Conservation (phyloP, 2,329 filamentous ascomycete genomes). For the Fusarium sp. region DNA sequence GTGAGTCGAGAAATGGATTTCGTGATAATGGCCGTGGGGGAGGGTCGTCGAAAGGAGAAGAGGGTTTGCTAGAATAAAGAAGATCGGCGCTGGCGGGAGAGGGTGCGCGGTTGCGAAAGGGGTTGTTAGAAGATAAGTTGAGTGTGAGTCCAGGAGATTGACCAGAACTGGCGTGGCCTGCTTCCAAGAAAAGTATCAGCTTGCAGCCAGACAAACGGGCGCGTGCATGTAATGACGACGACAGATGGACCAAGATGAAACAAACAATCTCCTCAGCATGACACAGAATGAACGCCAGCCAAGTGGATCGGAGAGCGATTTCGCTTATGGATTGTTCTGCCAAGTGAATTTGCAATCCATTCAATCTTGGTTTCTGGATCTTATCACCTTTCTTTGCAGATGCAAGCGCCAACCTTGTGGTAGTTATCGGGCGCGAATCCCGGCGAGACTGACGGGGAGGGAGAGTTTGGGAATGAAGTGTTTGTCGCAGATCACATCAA, state of each 20-base stretch:
- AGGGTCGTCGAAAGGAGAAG: constrained; percentile 70
- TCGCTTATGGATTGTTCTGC: constrained; percentile 40
- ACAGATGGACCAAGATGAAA: constrained; percentile 47
- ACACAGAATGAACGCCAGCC: constrained; percentile 46
- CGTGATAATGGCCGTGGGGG: constrained; percentile 72
- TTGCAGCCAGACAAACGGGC: constrained; percentile 44
- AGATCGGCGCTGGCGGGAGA: constrained; percentile 63
- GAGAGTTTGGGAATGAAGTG: constrained; percentile 29
- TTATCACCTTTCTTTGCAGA: constrained; percentile 38
- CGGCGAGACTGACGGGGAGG: constrained; percentile 36
- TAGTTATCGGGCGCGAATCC: constrained; percentile 34
- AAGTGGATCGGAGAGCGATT: constrained; percentile 44
- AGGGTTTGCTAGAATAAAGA: constrained; percentile 53
- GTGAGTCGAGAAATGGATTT: constrained; percentile 79
- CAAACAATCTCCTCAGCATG: constrained; percentile 50
- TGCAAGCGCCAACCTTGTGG: constrained; percentile 40
- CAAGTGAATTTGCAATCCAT: constrained; percentile 42
- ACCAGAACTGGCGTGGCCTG: constrained; percentile 43
- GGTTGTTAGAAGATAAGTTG: constrained; percentile 84
- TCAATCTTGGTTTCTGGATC: constrained; percentile 30
- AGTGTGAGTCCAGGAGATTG: constrained; percentile 62
- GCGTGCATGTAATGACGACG: constrained; percentile 48
- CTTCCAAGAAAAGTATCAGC: constrained; percentile 44
- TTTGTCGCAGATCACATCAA: constrained; percentile 46
- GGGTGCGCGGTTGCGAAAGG: constrained; percentile 77